Percentiles rank a stretch among this genome's conserved stretches.
These are phyloP conservation scores for Populus hybrid DNA, from an alignment of 441 rosid species.

Conservation along the genomic window DNA sequence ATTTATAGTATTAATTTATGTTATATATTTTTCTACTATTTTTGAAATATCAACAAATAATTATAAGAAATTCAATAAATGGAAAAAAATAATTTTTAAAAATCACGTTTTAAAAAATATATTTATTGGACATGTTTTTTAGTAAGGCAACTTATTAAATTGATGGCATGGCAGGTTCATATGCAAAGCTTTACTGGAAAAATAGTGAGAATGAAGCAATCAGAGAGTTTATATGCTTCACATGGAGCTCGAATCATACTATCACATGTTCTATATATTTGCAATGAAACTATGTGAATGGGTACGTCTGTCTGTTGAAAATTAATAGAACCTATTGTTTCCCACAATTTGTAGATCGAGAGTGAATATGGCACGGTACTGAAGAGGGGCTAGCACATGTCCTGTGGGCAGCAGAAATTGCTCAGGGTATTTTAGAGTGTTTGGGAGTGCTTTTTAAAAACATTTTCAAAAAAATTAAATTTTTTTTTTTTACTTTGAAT, in stretches of 20 bases:
- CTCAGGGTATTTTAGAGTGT: constrained; percentile 39
- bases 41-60: too few relatives aligned
- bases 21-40: too few relatives aligned
- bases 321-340: neutral
- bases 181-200: constrained; percentile 58
- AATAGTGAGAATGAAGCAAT: constrained; percentile 67
- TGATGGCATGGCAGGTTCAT: constrained; percentile 36
- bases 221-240: constrained; percentile 62
- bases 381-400: constrained; percentile 49
- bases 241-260: constrained; percentile 86
- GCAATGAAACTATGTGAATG: neutral
- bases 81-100: too few relatives aligned
- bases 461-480: too few relatives aligned
- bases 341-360: constrained; percentile 45
- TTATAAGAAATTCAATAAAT: too few relatives aligned
- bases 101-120: too few relatives aligned
- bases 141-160: neutral
- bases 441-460: too few relatives aligned
- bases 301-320: neutral
- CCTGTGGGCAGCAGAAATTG: constrained; percentile 72
- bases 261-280: constrained; percentile 50
- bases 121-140: too few relatives aligned
- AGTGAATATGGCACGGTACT: constrained; percentile 59
- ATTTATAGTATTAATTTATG: too few relatives aligned
- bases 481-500: too few relatives aligned